A percentile compares a stretch with the other conserved stretches of the same genome.
These are phyloP conservation scores for Calonectria henricotiae DNA, from an alignment of 2,329 filamentous ascomycete genomes.

Conservation along the genomic window DNA sequence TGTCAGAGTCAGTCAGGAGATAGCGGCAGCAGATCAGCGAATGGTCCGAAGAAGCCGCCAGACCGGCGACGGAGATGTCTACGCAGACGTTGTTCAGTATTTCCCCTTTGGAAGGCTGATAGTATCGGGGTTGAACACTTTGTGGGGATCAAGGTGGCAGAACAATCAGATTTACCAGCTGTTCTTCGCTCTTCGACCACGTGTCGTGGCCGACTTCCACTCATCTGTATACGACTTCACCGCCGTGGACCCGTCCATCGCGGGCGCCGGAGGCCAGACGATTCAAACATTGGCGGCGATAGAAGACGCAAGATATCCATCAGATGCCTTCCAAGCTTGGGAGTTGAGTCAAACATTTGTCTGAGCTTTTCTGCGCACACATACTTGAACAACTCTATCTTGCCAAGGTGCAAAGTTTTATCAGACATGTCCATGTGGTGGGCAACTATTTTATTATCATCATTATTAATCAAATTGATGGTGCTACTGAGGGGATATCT, in stretches of 20 bases:
- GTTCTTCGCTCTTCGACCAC: slow-evolving; percentile 26
- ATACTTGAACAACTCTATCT: too few relatives aligned
- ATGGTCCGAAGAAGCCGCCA: background rate
- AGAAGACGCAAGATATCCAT: slow-evolving; percentile 14
- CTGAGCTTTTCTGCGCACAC: background rate
- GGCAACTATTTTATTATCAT: too few relatives aligned
- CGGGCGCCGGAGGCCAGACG: background rate
- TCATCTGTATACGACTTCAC: slow-evolving; percentile 24
- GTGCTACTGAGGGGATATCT: too few relatives aligned
- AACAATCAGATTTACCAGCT: slow-evolving; percentile 34
- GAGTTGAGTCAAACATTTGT: background rate
- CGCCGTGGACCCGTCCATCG: background rate
- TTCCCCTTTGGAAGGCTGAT: slow-evolving; percentile 19
- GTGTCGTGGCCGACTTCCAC: slow-evolving; percentile 17
- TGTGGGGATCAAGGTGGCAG: slow-evolving; percentile 23
- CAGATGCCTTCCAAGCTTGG: slow-evolving; percentile 22
- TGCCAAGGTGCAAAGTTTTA: too few relatives aligned
- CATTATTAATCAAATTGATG: too few relatives aligned
- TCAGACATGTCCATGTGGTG: too few relatives aligned
- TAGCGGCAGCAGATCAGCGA: background rate
- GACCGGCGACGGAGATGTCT: slow-evolving; percentile 26
- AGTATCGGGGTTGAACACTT: background rate
- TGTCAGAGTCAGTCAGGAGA: background rate
- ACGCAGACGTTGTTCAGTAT: slow-evolving; percentile 8
- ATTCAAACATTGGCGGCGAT: slow-evolving; percentile 12